Evolutionary conservation across 2,329 filamentous ascomycete genomes (phyloP).

Genomic region (Colletotrichum falcatum): DNA sequence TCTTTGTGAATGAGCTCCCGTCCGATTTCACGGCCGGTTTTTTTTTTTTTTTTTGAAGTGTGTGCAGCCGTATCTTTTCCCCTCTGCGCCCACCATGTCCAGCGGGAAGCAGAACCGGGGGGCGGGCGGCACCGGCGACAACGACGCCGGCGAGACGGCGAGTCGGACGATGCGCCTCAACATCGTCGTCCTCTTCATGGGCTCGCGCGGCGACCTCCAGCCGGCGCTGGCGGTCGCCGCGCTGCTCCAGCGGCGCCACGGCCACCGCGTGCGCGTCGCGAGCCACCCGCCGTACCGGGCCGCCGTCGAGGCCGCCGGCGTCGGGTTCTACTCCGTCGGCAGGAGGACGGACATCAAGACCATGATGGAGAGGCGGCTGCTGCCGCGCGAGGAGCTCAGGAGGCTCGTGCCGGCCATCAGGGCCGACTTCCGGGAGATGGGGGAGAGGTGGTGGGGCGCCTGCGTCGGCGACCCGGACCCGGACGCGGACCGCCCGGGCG

Average conservation of each 20-base stretch:
- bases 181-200: conserved; percentile 61
- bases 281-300: conserved; percentile 56
- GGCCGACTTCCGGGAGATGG: conserved; percentile 42
- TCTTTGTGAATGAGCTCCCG: not conserved
- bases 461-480: conserved; percentile 37
- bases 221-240: conserved; percentile 61
- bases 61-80: not conserved
- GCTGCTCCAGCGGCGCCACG: conserved; percentile 51
- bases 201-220: conserved; percentile 59
- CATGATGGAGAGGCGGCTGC: conserved; percentile 41
- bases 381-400: conserved; percentile 36
- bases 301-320: conserved; percentile 51
- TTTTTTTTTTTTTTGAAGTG: too few species aligned
- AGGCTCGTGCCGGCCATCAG: conserved; percentile 34
- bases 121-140: not conserved
- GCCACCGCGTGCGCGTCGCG: conserved; percentile 58
- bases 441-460: conserved; percentile 42
- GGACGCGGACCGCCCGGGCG: not conserved
- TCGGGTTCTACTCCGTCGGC: conserved; percentile 58
- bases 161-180: conserved; percentile 48
- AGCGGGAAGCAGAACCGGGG: not conserved
- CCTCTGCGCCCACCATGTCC: not conserved
- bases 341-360: conserved; percentile 50
- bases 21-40: not conserved
- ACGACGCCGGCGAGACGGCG: not conserved